Evolutionary conservation across 2,329 filamentous ascomycete species (phyloP), one percentile per base, ranked within the genome.

Genomic region (Fusarium abutilonis): DNA sequence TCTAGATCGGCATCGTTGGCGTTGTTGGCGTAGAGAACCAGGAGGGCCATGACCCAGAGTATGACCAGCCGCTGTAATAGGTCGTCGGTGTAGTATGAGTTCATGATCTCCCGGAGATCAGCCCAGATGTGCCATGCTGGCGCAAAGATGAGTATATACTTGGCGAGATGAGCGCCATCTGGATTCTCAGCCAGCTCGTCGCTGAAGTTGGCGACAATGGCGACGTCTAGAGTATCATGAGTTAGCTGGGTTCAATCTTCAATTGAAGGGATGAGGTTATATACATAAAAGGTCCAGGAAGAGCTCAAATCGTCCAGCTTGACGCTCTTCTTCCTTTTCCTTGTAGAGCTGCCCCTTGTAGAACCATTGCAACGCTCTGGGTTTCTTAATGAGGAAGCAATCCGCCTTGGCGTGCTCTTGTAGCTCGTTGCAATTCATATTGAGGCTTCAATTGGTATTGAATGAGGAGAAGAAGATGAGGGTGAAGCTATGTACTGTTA

Each of bases 51-150:
- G 51, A 82, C 75, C 79, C 80, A 82, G n/a, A 82, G 74, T 49
- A 82, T 79, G 23, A 80, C 66, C 28, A 80, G 65, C 8, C 80
- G 77, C 64, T 83, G 80, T 2, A 76, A 59, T 17, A 83, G 65
- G 60, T 83, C 81, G 57, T 83, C 80, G 48, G 79, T 82, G 68
- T 82, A 82, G 70, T 80, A 83, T 8, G 78, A 80, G 68, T 83
- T 83, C 79, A 82, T 82, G 52, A 82, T 72, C 68, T 82, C 80
- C 57, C 79, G 77, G 15, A 82, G 72, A 57, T 83, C 80, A 36
- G 74, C 76, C 80, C 80, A 82, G 44, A 82, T 78, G 56, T 82
- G 77, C 80, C 80, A 82, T 52, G 80, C 79, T 9, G 79, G 79
- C 8, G 78, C 73, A 34, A 81, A 79, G 34, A 81, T 79, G 40